Evolutionary conservation across 2,329 filamentous ascomycete genomes (phyloP).

Genomic region (Fusarium albidum): DNA sequence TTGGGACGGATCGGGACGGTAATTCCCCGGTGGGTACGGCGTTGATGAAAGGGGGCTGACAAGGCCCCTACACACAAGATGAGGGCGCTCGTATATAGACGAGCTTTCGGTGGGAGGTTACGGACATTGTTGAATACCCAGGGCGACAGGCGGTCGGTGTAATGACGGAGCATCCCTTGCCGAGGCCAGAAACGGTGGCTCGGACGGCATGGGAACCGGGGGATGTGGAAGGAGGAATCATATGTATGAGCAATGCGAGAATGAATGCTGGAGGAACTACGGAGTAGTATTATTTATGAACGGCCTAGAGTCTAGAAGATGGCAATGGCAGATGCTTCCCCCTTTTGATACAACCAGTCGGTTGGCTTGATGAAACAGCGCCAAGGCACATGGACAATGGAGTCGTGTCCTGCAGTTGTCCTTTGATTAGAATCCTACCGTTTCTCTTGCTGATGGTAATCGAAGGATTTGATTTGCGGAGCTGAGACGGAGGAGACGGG

Average conservation of each 20-base stretch:
- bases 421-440: too few species aligned
- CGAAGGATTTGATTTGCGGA: too few species aligned
- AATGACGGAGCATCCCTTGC: constrained; percentile 26
- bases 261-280: constrained; percentile 24
- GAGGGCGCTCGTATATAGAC: constrained; percentile 9
- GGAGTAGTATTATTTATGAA: constrained; percentile 3
- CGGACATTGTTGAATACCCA: constrained; percentile 31
- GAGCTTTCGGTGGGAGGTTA: constrained; percentile 15
- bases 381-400: too few species aligned
- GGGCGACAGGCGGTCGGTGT: constrained; percentile 21
- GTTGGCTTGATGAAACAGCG: background rate
- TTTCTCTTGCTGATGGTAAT: too few species aligned
- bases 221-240: constrained; percentile 12
- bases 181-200: constrained; percentile 23
- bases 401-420: too few species aligned
- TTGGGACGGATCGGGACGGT: constrained; percentile 18
- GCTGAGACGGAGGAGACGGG: background rate
- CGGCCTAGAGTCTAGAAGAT: constrained; percentile 11
- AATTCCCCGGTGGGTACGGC: constrained; percentile 32
- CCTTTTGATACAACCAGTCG: background rate
- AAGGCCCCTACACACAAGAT: constrained; percentile 11
- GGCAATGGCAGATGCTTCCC: background rate
- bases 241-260: constrained; percentile 33
- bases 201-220: constrained; percentile 1
- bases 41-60: constrained; percentile 28